These are phyloP conservation scores for Cyberlindnera saturnus DNA, from an alignment of 805 yeast species.

Conservation along the genomic window DNA sequence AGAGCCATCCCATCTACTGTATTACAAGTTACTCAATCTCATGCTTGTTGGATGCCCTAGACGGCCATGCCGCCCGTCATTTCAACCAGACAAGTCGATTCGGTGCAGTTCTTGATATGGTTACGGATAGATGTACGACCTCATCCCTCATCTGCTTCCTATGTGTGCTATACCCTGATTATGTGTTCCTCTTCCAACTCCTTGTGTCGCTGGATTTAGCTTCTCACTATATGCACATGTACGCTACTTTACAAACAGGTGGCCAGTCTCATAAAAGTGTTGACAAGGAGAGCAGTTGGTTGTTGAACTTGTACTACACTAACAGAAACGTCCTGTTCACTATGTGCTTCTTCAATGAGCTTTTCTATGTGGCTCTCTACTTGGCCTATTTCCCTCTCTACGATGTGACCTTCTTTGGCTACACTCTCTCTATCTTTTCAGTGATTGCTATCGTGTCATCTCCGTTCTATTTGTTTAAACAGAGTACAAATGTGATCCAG, in stretches of 20 bases:
- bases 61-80: slow-evolving; percentile 90
- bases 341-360: slow-evolving; percentile 90
- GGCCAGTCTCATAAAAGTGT: slow-evolving; percentile 79
- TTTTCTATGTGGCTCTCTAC: slow-evolving; percentile 86
- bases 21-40: slow-evolving; percentile 76
- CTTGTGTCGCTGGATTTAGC: slow-evolving; percentile 83
- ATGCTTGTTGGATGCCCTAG: slow-evolving; percentile 91
- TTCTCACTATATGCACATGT: slow-evolving; percentile 98
- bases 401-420: slow-evolving; percentile 24
- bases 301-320: slow-evolving; percentile 81
- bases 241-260: slow-evolving; percentile 81
- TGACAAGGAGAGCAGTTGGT: slow-evolving; percentile 59
- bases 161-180: slow-evolving; percentile 71
- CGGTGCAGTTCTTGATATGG: slow-evolving; percentile 98
- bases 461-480: slow-evolving; percentile 91
- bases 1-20: slow-evolving; percentile 74
- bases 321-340: slow-evolving; percentile 76
- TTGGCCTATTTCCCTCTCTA: slow-evolving; percentile 51
- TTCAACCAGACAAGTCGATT: slow-evolving; percentile 84
- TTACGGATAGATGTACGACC: slow-evolving; percentile 96
- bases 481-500: slow-evolving; percentile 83
- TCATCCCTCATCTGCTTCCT: slow-evolving; percentile 86
- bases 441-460: slow-evolving; percentile 51
- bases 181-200: slow-evolving; percentile 59
- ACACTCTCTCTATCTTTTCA: slow-evolving; percentile 53